Base-by-base conservation (phyloP, 2,329 filamentous ascomycete species). In the Penicillium verrucosum region DNA sequence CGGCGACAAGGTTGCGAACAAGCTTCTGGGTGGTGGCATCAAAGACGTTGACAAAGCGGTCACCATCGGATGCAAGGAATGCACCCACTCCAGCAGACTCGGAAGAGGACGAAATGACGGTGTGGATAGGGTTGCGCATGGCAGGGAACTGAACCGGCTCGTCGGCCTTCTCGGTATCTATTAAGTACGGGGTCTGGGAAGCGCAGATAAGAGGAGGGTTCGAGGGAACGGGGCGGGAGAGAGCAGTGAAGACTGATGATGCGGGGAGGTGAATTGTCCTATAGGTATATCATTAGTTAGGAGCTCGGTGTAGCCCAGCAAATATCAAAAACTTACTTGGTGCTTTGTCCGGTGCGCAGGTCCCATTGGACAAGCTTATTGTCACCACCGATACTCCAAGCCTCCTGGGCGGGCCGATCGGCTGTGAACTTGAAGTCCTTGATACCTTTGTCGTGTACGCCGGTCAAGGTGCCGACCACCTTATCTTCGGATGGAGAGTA, bases 321-420 rank as follows among this genome's bases (percentile, higher is more conserved):
- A 42, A 21, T 46, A 44, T 16, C 16, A n/a, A 38, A 38, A 16
- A 32, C 65, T 59, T 72, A 81, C 80, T 76, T 75, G 55, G 75
- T 70, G 48, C 69, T 73, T 60, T 74, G 69, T 54, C 75, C 73
- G 23, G 72, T 77, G 60, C 66, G 70, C 54, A 82, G 64, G 69
- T 82, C 77, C 80, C 80, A 82, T 61, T 81, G 79, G 23, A 81
- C 74, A 46, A 82, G 72, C 63, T 78, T 81, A 58, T 77, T 78
- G 67, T 82, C 80, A 48, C 76, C 77, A 47, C 80, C 80, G 56
- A 81, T 76, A 73, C 80, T 82, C 80, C 80, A 82, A n/a, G 73
- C 80, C 60, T 78, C 76, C 23, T 71, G 65, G 51, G 63, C 68
- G 23, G 73, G 68, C 8, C 67, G 68, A 32, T 72, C 69, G 41